Conservation (phyloP, 106 monocot genomes). For the Dendrobium catenatum region DNA sequence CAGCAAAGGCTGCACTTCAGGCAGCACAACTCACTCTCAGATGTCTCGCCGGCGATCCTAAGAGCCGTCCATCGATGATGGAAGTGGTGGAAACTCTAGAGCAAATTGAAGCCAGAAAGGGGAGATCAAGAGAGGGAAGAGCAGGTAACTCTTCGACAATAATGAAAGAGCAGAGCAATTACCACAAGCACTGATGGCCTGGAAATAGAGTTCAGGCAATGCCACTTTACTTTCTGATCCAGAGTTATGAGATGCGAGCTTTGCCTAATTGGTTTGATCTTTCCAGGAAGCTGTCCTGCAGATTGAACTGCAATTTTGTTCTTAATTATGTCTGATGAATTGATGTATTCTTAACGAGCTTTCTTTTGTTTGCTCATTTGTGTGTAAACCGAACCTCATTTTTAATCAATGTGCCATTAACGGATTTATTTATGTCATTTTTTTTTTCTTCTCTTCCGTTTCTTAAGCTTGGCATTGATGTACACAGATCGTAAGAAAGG, state of each 20-base stretch:
- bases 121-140: constrained; percentile 4
- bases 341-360: background rate
- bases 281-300: background rate
- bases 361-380: background rate
- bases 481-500: too few species aligned
- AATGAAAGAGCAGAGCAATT: background rate
- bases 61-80: constrained; percentile 57
- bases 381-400: background rate
- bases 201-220: too few species aligned
- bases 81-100: constrained; percentile 49
- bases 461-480: too few species aligned
- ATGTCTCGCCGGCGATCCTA: constrained; percentile 51
- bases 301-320: constrained; percentile 1
- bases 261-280: background rate
- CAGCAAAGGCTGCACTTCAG: constrained; percentile 35
- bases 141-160: background rate
- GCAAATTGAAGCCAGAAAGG: constrained; percentile 28
- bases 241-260: background rate
- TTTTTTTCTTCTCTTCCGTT: too few species aligned
- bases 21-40: constrained; percentile 40
- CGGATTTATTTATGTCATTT: background rate
- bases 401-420: background rate
- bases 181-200: background rate
- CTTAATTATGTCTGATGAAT: background rate
- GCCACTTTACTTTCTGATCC: too few species aligned